Base-by-base conservation (phyloP, 2,329 filamentous ascomycete species). In the Exophiala sideris region DNA sequence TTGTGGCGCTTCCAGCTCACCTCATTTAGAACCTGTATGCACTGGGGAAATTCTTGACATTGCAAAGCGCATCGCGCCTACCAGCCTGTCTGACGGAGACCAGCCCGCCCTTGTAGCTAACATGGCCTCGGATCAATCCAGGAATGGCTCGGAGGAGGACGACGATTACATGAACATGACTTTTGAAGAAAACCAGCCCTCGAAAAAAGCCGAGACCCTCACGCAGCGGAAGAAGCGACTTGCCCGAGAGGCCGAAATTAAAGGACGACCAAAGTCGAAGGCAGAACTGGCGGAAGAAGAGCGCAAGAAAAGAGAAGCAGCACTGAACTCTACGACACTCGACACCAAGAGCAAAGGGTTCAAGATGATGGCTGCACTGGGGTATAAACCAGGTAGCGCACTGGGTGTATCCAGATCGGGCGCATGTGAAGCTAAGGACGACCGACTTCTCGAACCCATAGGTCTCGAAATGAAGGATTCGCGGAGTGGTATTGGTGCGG, bases 151-250 rank as follows among this genome's bases (percentile, higher is more conserved):
- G 9, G 88, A 89, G 5, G 89, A 91, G 16, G 89, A 91, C 59
- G 91, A 96, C 60, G 94, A 99, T 72, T 97, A 99, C 78, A 95
- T 99, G 88, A 90, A 86, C 64, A 97, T 99, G 92, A 79, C 85
- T 11, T 91, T 99, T 68, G 79, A 82, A 14, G 88, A 95, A 52
- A 79, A 82, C 0, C 70, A 71, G 14, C 50, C 58, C 18, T 66
- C 72, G 6, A 66, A 67, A 32, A 70, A 74, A 52, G 80, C 79
- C 60, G 84, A 88, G 68, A 85, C 84, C 9, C 82, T 83, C 18
- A 75, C 84, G 1, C 83, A 88, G 65, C 77, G 78, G 6, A 73
- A 79, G 24, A 76, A 78, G 62, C 79, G 78, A 64, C 81, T 59
- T 48, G 54, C 60, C 72, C 84, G 86, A 50, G 87, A 88, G 70